Percentiles rank a stretch among this genome's conserved stretches.
Evolutionary conservation across 805 yeast genomes (phyloP).

Genomic region (Yamadazyma endophytica): DNA sequence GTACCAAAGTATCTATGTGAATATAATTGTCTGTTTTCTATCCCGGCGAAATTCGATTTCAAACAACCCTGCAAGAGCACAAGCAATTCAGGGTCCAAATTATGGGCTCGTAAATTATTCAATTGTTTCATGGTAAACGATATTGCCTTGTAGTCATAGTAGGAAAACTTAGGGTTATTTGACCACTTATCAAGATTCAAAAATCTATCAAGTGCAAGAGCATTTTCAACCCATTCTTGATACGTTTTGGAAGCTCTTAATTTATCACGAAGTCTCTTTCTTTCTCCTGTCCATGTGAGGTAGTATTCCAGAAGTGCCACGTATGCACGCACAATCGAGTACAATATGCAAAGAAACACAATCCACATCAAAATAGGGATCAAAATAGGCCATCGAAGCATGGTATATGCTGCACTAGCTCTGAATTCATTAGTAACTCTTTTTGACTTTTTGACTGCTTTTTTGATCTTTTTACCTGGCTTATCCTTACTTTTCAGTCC

Average conservation of each 20-base stretch:
- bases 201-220: slow-evolving; percentile 51
- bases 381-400: slow-evolving; percentile 67
- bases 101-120: slow-evolving; percentile 24
- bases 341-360: slow-evolving; percentile 41
- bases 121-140: slow-evolving; percentile 44
- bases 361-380: slow-evolving; percentile 53
- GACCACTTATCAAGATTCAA: slow-evolving; percentile 66
- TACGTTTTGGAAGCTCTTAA: slow-evolving; percentile 49
- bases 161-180: slow-evolving; percentile 53
- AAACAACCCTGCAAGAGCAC: slow-evolving; percentile 61
- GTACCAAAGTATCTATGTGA: slow-evolving; percentile 77
- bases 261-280: slow-evolving; percentile 45
- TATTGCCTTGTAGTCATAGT: slow-evolving; percentile 65
- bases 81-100: slow-evolving; percentile 44
- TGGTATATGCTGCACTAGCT: slow-evolving; percentile 24
- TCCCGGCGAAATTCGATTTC: slow-evolving; percentile 73
- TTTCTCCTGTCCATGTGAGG: slow-evolving; percentile 58
- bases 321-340: slow-evolving; percentile 51
- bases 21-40: slow-evolving; percentile 65
- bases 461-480: background rate
- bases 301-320: slow-evolving; percentile 61
- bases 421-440: slow-evolving; percentile 30
- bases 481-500: slow-evolving; percentile 1
- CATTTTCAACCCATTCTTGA: slow-evolving; percentile 60
- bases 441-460: slow-evolving; percentile 8